phyloP scores from a whole-genome alignment of 73 alveolate genomes.

The Effrenium voratum region DNA sequence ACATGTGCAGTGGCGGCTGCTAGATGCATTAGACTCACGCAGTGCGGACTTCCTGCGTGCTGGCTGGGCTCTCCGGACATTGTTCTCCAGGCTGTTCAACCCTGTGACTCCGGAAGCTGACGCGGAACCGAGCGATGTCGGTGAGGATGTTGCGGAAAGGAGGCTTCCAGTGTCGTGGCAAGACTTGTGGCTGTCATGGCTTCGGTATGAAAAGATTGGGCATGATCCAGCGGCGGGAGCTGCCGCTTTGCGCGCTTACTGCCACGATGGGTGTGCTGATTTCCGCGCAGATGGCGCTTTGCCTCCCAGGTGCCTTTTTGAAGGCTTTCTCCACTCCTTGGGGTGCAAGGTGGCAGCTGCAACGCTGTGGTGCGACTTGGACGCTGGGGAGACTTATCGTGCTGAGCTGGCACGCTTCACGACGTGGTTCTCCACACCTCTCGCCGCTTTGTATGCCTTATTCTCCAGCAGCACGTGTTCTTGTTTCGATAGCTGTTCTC shows the following conservation, averaged over 20 bases:
- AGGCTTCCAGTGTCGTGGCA: background rate
- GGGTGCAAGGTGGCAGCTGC: too few species aligned
- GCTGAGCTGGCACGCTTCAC: conserved; percentile 14
- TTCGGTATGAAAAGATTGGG: background rate
- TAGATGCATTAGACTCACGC: background rate
- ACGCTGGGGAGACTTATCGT: background rate
- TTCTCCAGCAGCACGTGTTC: too few species aligned
- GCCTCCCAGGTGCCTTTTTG: too few species aligned
- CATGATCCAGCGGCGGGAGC: too few species aligned
- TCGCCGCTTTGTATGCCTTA: too few species aligned
- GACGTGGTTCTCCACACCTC: conserved; percentile 17
- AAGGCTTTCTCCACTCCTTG: too few species aligned
- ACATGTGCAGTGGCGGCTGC: conserved; percentile 19
- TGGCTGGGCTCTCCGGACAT: background rate
- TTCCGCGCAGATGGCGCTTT: too few species aligned
- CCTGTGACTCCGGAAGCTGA: background rate
- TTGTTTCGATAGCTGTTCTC: too few species aligned
- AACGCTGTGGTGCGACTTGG: background rate
- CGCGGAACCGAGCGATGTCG: background rate
- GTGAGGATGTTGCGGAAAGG: background rate
- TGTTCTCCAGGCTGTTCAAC: background rate
- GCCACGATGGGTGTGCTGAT: too few species aligned
- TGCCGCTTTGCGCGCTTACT: too few species aligned
- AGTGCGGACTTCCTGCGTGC: background rate
- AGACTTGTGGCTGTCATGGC: background rate